phyloP scores from a whole-genome alignment of 495 filamentous ascomycete species.

The Podospora pseudocomata region DNA sequence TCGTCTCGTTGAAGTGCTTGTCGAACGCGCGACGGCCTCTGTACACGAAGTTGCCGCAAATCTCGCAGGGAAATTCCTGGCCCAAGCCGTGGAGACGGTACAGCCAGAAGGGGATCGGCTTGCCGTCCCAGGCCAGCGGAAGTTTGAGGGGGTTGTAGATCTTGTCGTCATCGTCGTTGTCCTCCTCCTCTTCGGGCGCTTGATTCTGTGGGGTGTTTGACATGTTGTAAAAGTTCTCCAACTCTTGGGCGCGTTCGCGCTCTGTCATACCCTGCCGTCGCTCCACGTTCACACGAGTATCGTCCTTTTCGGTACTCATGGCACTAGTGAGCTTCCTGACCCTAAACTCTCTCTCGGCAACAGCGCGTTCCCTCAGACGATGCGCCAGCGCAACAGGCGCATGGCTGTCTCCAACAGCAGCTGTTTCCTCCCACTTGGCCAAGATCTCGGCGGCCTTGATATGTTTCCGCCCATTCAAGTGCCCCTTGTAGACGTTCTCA shows the following conservation, averaged over 20 bases:
- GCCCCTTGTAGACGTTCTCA: conserved; percentile 86
- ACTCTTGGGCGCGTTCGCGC: conserved; percentile 83
- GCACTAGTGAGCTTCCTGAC: conserved; percentile 69
- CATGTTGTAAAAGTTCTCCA: conserved; percentile 78
- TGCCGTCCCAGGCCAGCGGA: conserved; percentile 94
- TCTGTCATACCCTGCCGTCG: conserved; percentile 95
- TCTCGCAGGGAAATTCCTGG: conserved; percentile 91
- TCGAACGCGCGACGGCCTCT: conserved; percentile 94
- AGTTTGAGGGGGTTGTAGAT: conserved; percentile 97
- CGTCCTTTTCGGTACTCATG: conserved; percentile 74
- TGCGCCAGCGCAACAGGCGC: conserved; percentile 37
- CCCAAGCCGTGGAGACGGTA: conserved; percentile 95
- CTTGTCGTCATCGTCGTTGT: conserved; percentile 67
- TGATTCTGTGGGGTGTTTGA: conserved; percentile 29
- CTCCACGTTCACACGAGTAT: conserved; percentile 89
- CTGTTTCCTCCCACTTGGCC: conserved; percentile 34
- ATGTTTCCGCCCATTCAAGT: conserved; percentile 89
- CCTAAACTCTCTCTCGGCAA: conserved; percentile 84
- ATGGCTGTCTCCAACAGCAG: conserved; percentile 30
- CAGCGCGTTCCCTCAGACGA: conserved; percentile 79
- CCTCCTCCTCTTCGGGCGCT: conserved; percentile 45
- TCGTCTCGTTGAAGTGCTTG: conserved; percentile 93
- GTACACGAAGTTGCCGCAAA: conserved; percentile 97
- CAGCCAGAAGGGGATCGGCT: conserved; percentile 97
- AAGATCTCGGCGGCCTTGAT: conserved; percentile 68